Evolutionary conservation across 495 filamentous ascomycete species (phyloP).

Genomic region (Chaetomium tenue): DNA sequence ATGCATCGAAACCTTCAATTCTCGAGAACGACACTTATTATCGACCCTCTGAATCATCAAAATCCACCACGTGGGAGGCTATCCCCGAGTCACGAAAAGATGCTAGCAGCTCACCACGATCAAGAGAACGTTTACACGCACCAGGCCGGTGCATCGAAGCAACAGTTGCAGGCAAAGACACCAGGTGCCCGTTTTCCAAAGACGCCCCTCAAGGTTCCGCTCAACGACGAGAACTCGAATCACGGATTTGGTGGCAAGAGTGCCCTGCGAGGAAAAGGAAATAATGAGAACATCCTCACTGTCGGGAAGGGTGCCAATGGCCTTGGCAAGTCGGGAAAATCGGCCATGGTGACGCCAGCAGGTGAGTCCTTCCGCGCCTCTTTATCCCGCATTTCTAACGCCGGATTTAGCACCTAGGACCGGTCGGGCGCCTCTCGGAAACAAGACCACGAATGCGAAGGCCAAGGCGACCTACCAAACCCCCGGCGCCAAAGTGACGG

Average conservation of each 20-base stretch:
- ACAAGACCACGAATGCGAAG: slow-evolving; percentile 96
- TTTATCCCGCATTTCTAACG: slow-evolving; percentile 25
- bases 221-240: slow-evolving; percentile 83
- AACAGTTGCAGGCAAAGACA: slow-evolving; percentile 73
- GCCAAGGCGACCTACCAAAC: slow-evolving; percentile 63
- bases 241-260: slow-evolving; percentile 63
- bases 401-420: slow-evolving; percentile 59
- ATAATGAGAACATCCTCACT: slow-evolving; percentile 62
- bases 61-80: slow-evolving; percentile 22
- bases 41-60: slow-evolving; percentile 1
- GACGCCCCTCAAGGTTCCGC: slow-evolving; percentile 76
- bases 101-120: slow-evolving; percentile 73
- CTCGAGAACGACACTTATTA: neutral
- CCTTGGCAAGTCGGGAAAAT: slow-evolving; percentile 45
- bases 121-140: slow-evolving; percentile 84
- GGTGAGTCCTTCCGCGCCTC: slow-evolving; percentile 19
- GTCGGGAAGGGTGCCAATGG: slow-evolving; percentile 56
- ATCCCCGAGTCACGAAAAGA: slow-evolving; percentile 37
- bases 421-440: slow-evolving; percentile 72
- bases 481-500: slow-evolving; percentile 42
- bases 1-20: neutral
- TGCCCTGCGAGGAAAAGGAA: slow-evolving; percentile 53
- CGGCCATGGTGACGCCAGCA: slow-evolving; percentile 71
- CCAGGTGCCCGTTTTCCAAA: slow-evolving; percentile 74
- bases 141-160: slow-evolving; percentile 76